Percentiles rank a stretch among this genome's conserved stretches.
These are phyloP conservation scores for Pseudonectria buxi DNA, from an alignment of 2,329 filamentous ascomycete species.

Conservation along the genomic window DNA sequence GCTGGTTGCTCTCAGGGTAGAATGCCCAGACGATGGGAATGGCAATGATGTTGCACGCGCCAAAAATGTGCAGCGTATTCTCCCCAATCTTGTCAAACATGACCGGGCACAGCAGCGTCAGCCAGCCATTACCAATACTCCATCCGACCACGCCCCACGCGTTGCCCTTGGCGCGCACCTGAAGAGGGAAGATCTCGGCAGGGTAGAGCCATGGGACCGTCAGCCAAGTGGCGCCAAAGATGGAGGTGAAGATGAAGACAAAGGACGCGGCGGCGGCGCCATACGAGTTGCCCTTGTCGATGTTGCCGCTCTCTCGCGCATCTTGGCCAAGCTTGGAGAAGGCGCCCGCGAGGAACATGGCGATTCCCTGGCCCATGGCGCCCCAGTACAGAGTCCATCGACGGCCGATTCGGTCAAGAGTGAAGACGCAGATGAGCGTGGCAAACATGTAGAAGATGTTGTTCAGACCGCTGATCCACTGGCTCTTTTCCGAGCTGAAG, in stretches of 20 bases:
- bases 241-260: conserved; percentile 51
- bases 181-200: conserved; percentile 66
- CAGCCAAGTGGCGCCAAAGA: conserved; percentile 40
- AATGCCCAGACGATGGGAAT: conserved; percentile 67
- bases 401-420: conserved; percentile 60
- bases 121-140: conserved; percentile 68
- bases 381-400: conserved; percentile 67
- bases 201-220: conserved; percentile 57
- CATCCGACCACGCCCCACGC: conserved; percentile 71
- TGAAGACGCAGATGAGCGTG: conserved; percentile 64
- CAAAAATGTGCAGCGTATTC: conserved; percentile 70
- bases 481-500: conserved; percentile 51
- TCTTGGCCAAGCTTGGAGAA: conserved; percentile 43
- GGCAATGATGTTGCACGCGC: conserved; percentile 55
- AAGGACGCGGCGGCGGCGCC: conserved; percentile 62
- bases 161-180: conserved; percentile 66
- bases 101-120: conserved; percentile 45
- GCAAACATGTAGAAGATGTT: conserved; percentile 52
- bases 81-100: conserved; percentile 59
- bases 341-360: conserved; percentile 60
- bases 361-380: conserved; percentile 54
- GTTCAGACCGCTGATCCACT: conserved; percentile 56
- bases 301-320: conserved; percentile 36
- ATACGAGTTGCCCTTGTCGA: conserved; percentile 40
- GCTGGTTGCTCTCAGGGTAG: conserved; percentile 67